Evolutionary conservation across 371 early-diverging fungal genomes (phyloP).

Genomic region (Syncephalastrum contaminatum): DNA sequence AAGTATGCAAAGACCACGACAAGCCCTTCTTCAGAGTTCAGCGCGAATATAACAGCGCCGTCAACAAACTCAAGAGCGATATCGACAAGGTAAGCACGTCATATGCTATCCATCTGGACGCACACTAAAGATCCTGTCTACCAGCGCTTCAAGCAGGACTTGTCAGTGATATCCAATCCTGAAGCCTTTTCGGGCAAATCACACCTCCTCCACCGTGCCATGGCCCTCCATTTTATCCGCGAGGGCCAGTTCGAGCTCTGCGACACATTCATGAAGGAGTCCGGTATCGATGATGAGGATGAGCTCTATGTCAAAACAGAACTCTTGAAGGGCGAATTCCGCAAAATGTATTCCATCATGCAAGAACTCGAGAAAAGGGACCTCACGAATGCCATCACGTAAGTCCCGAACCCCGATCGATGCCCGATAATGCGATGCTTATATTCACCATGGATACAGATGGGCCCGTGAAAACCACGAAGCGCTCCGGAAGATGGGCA

Average conservation of each 20-base stretch:
- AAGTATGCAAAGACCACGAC: conserved; percentile 12
- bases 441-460: conserved; percentile 31
- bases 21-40: conserved; percentile 47
- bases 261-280: conserved; percentile 54
- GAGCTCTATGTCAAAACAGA: conserved; percentile 28
- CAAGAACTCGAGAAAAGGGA: conserved; percentile 29
- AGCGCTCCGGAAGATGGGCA: conserved; percentile 56
- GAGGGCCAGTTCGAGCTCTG: conserved; percentile 84
- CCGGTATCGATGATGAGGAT: conserved; percentile 33
- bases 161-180: conserved; percentile 57
- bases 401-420: conserved; percentile 2
- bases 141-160: conserved; percentile 66
- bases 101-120: too few species aligned
- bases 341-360: conserved; percentile 39
- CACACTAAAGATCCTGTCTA: too few species aligned
- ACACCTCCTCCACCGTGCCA: conserved; percentile 52
- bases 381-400: conserved; percentile 27
- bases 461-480: conserved; percentile 74
- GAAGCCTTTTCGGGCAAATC: conserved; percentile 71
- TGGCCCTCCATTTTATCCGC: conserved; percentile 82
- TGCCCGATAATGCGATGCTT: too few species aligned
- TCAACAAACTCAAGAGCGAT: conserved; percentile 68
- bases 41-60: conserved; percentile 58
- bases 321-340: conserved; percentile 34
- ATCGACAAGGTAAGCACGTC: conserved; percentile 64